These are phyloP conservation scores for Penicilliopsis zonata DNA, from an alignment of 495 filamentous ascomycete genomes.

Conservation along the genomic window DNA sequence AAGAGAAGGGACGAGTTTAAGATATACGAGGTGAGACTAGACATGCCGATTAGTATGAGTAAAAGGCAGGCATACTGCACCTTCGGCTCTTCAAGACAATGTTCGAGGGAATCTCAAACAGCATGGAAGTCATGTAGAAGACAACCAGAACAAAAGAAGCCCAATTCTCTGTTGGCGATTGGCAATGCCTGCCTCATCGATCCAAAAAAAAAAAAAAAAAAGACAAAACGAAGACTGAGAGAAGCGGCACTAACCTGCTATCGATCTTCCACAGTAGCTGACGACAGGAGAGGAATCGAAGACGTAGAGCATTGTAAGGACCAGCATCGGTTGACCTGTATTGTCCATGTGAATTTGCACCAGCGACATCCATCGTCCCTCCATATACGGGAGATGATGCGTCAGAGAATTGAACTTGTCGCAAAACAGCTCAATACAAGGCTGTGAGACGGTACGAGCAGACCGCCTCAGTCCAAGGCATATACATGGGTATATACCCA, in stretches of 20 bases:
- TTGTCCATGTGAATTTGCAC: too few relatives aligned
- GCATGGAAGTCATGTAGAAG: slow-evolving; percentile 17
- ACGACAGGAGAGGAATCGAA: slow-evolving; percentile 2
- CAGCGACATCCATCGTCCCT: too few relatives aligned
- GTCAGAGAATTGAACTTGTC: too few relatives aligned
- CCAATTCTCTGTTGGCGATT: slow-evolving; percentile 25
- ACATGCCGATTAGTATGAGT: too few relatives aligned
- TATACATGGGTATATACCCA: too few relatives aligned
- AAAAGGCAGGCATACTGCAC: too few relatives aligned
- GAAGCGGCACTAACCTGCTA: slow-evolving; percentile 1
- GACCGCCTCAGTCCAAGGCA: too few relatives aligned
- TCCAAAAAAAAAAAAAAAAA: slow-evolving; percentile 2
- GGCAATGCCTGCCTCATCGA: slow-evolving; percentile 14
- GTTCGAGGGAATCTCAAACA: slow-evolving; percentile 30
- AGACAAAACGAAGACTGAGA: not conserved
- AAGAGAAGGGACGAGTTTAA: slow-evolving; percentile 11
- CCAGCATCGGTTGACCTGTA: not conserved
- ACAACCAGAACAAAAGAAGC: slow-evolving; percentile 24
- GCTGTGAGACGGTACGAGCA: not conserved
- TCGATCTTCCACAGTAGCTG: slow-evolving; percentile 5
- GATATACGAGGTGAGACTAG: slow-evolving; percentile 29
- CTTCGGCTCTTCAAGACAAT: slow-evolving; percentile 57
- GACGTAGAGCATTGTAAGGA: not conserved
- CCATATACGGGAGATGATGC: too few relatives aligned
- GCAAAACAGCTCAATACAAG: not conserved